Evolutionary conservation across 495 filamentous ascomycete genomes (phyloP), one percentile per base, ranked within the genome.

Genomic region (Lepraria neglecta): DNA sequence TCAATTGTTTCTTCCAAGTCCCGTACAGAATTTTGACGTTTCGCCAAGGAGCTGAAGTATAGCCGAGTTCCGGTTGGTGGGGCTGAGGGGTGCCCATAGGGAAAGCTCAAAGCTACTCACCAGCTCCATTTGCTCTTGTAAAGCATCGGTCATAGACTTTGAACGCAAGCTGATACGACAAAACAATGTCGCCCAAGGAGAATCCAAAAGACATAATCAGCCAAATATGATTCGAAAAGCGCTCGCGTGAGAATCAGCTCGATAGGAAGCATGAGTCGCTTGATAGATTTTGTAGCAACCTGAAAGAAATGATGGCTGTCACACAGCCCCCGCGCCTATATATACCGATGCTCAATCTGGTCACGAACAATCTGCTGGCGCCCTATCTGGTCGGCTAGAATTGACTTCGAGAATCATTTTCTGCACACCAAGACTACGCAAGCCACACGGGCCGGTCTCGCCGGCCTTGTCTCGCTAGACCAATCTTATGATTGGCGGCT

Each of bases 141-240:
- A 66, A 68, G 46, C 64, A 62, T 12, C 56, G 55, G 11, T 68
- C 53, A 58, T 67, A 65, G 5, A 65, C 27, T 19, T 27, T 33
- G 4, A 15, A 53, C 3, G 42, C 64, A 38, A 65, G 60, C 38
- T 64, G 27, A 30, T 65, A 63, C 4, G 51, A 54, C 9, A 54
- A 14, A 12, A 54, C 51, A n/a, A 54, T 54, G 21, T 54, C 51
- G 6, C 56, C 19, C 43, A 58, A 15, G 21, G 65, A 67, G 30
- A 67, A 48, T 46, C 65, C 65, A 45, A 67, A 65, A 12, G 52
- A 54, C 56, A 64, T 60, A 31, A 12, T 28, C 6, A 0, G 15
- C 21, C n/a, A 15, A 24, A 15, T 24, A 6, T n/a, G 27, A 30
- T 24, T 35, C 24, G 21, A 9, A 27, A 54, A 48, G 30, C 31